A percentile compares a stretch with the other conserved stretches of the same genome.
phyloP scores from a whole-genome alignment of 768 basidiomycete genomes.

The Lactifluus pinguis region DNA sequence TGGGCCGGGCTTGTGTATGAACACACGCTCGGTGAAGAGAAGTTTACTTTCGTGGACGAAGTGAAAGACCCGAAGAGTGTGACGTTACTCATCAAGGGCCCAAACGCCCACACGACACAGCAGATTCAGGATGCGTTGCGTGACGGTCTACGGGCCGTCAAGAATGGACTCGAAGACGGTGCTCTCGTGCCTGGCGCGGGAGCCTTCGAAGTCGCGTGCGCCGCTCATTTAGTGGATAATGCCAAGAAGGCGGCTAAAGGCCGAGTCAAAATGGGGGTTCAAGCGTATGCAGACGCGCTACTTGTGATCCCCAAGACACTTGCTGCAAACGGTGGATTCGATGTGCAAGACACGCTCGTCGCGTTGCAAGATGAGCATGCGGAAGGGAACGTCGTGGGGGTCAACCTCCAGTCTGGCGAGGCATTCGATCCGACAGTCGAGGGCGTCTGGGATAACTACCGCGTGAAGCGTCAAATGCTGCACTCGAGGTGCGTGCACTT shows the following conservation, averaged over 20 bases:
- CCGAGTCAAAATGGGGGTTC: slow-evolving; percentile 92
- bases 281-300: slow-evolving; percentile 93
- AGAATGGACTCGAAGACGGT: slow-evolving; percentile 92
- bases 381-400: slow-evolving; percentile 85
- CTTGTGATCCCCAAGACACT: slow-evolving; percentile 94
- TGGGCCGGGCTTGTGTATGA: slow-evolving; percentile 99
- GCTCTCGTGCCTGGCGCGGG: slow-evolving; percentile 91
- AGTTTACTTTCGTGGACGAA: slow-evolving; percentile 95
- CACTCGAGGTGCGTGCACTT: slow-evolving; percentile 72
- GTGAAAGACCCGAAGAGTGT: slow-evolving; percentile 93
- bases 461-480: slow-evolving; percentile 97
- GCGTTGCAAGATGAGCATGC: slow-evolving; percentile 93
- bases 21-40: slow-evolving; percentile 97
- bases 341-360: slow-evolving; percentile 92
- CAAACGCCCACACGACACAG: slow-evolving; percentile 90
- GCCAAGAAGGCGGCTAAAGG: slow-evolving; percentile 88
- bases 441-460: slow-evolving; percentile 98
- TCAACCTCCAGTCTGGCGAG: slow-evolving; percentile 90
- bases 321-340: slow-evolving; percentile 92
- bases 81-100: slow-evolving; percentile 94
- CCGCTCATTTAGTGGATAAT: slow-evolving; percentile 67
- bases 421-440: slow-evolving; percentile 93
- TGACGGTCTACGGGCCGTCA: slow-evolving; percentile 91
- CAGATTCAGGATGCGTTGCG: slow-evolving; percentile 98
- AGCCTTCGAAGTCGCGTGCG: slow-evolving; percentile 92